These are phyloP conservation scores for Anaeromyces robustus DNA, from an alignment of 192 early-diverging fungal species.

Conservation along the genomic window DNA sequence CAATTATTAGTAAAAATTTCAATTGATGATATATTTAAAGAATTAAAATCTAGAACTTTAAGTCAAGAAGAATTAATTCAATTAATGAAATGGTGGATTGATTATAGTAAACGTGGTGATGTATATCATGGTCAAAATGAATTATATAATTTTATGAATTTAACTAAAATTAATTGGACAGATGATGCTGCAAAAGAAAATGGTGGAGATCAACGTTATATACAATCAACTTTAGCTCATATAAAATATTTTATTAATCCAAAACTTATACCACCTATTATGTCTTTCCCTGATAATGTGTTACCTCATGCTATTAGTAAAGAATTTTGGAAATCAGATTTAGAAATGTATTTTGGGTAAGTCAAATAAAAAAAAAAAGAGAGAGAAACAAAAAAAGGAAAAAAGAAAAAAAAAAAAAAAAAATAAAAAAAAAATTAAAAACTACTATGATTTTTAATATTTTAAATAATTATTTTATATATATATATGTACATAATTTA, in stretches of 20 bases:
- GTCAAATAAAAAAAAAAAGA: not conserved
- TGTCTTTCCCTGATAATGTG: constrained; percentile 37
- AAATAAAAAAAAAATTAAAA: no score
- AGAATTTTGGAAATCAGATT: constrained; percentile 38
- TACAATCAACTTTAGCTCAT: constrained; percentile 17
- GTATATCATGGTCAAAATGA: constrained; percentile 10
- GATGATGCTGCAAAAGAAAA: constrained; percentile 7
- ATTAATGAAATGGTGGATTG: constrained; percentile 65
- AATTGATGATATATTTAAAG: constrained; percentile 45
- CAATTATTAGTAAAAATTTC: constrained; percentile 23
- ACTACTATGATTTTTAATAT: no score
- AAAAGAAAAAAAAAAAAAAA: no score
- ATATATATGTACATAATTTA: no score
- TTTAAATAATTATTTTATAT: no score
- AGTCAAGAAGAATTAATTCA: constrained; percentile 37
- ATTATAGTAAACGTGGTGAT: constrained; percentile 14
- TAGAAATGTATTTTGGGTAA: constrained; percentile 28
- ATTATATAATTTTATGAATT: constrained; percentile 20
- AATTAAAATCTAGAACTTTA: constrained; percentile 40
- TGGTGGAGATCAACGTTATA: not conserved
- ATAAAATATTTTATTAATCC: constrained; percentile 48
- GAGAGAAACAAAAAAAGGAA: no score
- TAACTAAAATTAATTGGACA: constrained; percentile 23
- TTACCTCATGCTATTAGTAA: constrained; percentile 49
- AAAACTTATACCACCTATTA: constrained; percentile 41